phyloP scores from a whole-genome alignment of 768 basidiomycete genomes.

The Agaricus blazei region DNA sequence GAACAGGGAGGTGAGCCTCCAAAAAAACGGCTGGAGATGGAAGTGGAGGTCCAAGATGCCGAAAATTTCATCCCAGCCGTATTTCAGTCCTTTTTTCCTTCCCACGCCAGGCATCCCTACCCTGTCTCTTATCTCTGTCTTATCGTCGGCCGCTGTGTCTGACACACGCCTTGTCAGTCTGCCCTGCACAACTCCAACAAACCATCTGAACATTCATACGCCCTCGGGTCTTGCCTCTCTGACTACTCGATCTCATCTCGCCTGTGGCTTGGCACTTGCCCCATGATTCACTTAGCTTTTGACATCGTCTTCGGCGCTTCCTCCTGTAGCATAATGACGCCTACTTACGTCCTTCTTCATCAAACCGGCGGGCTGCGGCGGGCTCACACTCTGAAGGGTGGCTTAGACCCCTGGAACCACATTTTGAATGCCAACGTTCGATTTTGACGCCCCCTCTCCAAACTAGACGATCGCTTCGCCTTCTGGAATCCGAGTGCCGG shows the following conservation, averaged over 20 bases:
- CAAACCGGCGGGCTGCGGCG: too few relatives aligned
- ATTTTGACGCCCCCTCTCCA: background rate
- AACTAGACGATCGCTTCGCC: background rate
- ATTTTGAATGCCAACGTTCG: background rate
- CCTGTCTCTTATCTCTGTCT: background rate
- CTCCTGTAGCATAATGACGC: too few relatives aligned
- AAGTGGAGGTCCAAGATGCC: constrained; percentile 10
- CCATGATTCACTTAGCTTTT: background rate
- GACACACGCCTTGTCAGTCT: too few relatives aligned
- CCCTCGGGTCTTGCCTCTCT: too few relatives aligned
- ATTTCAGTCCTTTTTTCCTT: background rate
- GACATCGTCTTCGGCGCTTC: background rate
- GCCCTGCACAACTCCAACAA: too few relatives aligned
- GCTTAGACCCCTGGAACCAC: background rate
- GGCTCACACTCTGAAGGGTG: background rate
- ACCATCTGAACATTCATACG: too few relatives aligned
- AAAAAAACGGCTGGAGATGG: constrained; percentile 11
- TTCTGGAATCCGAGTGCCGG: background rate
- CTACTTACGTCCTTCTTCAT: too few relatives aligned
- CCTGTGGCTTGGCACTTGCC: too few relatives aligned
- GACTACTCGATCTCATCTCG: too few relatives aligned
- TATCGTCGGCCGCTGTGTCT: too few relatives aligned
- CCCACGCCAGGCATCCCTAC: constrained; percentile 3
- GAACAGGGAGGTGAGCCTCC: constrained; percentile 30
- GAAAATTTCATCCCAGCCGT: constrained; percentile 13